phyloP scores from a whole-genome alignment of 768 basidiomycete genomes.

The Psilocybe cubensis region DNA sequence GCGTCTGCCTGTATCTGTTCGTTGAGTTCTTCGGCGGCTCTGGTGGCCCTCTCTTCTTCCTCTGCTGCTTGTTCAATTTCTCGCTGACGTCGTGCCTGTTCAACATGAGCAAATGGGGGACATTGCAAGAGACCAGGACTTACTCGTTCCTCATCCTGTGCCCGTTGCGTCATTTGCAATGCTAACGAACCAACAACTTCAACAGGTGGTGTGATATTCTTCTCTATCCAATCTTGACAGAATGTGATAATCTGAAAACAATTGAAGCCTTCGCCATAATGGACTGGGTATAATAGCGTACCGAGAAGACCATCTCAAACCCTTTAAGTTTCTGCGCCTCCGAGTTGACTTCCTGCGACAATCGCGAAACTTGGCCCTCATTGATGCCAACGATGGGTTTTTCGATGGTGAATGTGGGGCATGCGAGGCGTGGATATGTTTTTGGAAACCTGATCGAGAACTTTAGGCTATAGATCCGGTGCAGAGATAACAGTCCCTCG shows the following conservation, averaged over 20 bases:
- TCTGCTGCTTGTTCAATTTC: slow-evolving; percentile 59
- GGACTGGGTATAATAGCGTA: slow-evolving; percentile 22
- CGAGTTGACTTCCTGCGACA: slow-evolving; percentile 61
- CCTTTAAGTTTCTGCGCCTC: slow-evolving; percentile 71
- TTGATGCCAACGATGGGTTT: slow-evolving; percentile 65
- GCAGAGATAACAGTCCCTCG: slow-evolving; percentile 13
- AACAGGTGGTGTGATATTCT: slow-evolving; percentile 55
- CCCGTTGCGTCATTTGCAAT: slow-evolving; percentile 76
- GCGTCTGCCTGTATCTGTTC: slow-evolving; percentile 71
- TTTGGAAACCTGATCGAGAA: slow-evolving; percentile 64
- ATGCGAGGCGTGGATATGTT: slow-evolving; percentile 78
- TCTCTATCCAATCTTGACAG: slow-evolving; percentile 72
- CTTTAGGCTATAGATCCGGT: slow-evolving; percentile 1
- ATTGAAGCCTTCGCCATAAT: neutral
- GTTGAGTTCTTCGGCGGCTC: slow-evolving; percentile 60
- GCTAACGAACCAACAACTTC: slow-evolving; percentile 76
- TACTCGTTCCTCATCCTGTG: slow-evolving; percentile 70
- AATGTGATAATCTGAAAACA: slow-evolving; percentile 61
- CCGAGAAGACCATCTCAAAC: slow-evolving; percentile 81
- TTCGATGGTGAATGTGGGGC: slow-evolving; percentile 69
- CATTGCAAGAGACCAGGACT: slow-evolving; percentile 16
- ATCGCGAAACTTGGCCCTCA: slow-evolving; percentile 55
- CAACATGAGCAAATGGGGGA: neutral
- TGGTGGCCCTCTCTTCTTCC: slow-evolving; percentile 53
- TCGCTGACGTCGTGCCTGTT: slow-evolving; percentile 54